phyloP scores from a whole-genome alignment of 1,284 basidiomycete genomes.

The Ustilago shanxiensis region DNA sequence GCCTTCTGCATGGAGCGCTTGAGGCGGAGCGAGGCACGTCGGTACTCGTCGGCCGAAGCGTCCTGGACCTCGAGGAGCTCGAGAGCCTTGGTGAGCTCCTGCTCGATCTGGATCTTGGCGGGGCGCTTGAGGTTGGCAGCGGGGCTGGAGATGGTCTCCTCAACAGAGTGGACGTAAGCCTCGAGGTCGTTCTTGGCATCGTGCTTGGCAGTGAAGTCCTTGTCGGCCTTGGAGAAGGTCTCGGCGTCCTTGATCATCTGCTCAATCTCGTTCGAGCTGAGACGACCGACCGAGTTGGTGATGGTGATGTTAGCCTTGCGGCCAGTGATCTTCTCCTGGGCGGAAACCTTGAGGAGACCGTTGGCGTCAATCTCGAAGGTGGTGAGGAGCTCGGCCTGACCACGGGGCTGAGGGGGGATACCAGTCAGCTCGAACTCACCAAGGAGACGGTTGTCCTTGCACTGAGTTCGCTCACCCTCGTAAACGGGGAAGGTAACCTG shows the following conservation, averaged over 20 bases:
- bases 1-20: conserved; percentile 69
- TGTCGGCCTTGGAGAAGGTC: conserved; percentile 70
- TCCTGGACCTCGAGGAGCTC: conserved; percentile 69
- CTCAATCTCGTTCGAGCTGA: conserved; percentile 68
- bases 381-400: conserved; percentile 68
- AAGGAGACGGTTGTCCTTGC: conserved; percentile 70
- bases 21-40: conserved; percentile 66
- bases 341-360: conserved; percentile 69
- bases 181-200: conserved; percentile 69
- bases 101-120: conserved; percentile 69
- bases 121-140: conserved; percentile 69
- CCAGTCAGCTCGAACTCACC: conserved; percentile 70
- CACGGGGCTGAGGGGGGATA: conserved; percentile 69
- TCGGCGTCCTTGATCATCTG: conserved; percentile 71
- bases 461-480: conserved; percentile 70
- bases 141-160: conserved; percentile 68
- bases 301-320: conserved; percentile 70
- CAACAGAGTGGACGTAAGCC: conserved; percentile 69
- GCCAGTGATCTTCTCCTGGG: conserved; percentile 68
- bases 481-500: conserved; percentile 70
- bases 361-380: conserved; percentile 70
- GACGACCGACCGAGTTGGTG: conserved; percentile 70
- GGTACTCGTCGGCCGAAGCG: conserved; percentile 69
- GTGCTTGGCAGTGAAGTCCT: conserved; percentile 70
- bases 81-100: conserved; percentile 70